Conservation (phyloP, 73 alveolate genomes). For the Effrenium voratum region DNA sequence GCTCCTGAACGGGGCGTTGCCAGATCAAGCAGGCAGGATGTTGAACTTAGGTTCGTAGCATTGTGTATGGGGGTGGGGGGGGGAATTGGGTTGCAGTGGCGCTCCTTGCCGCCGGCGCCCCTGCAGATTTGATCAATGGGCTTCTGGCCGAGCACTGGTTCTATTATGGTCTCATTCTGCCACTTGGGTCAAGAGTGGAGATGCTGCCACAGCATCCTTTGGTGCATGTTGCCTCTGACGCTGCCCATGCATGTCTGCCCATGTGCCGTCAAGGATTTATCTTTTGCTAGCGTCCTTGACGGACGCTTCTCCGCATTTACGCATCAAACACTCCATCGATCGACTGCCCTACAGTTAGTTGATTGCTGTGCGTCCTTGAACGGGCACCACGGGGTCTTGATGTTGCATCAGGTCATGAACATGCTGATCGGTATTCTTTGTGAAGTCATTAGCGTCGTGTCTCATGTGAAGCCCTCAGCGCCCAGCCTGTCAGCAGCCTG, state of each 20-base stretch:
- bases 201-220: background rate
- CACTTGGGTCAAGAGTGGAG: conserved; percentile 20
- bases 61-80: background rate
- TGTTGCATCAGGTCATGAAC: conserved; percentile 42
- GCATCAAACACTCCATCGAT: background rate
- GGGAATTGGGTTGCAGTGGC: background rate
- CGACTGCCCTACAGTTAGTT: background rate
- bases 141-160: conserved; percentile 26
- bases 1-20: conserved; percentile 74
- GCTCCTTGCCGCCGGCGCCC: background rate
- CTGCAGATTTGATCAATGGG: conserved; percentile 49
- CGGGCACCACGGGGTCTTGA: too few relatives aligned
- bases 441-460: conserved; percentile 88
- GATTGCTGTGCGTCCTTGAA: background rate
- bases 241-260: background rate
- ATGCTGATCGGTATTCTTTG: conserved; percentile 91
- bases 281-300: conserved; percentile 76
- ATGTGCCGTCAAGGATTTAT: conserved; percentile 16
- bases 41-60: background rate
- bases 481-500: background rate
- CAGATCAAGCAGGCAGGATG: conserved; percentile 70
- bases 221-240: background rate
- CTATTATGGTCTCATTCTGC: conserved; percentile 54
- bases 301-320: conserved; percentile 3
- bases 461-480: conserved; percentile 37